Evolutionary conservation across 2,329 filamentous ascomycete species (phyloP), one percentile per base, ranked within the genome.

Genomic region (Xylaria sp.): DNA sequence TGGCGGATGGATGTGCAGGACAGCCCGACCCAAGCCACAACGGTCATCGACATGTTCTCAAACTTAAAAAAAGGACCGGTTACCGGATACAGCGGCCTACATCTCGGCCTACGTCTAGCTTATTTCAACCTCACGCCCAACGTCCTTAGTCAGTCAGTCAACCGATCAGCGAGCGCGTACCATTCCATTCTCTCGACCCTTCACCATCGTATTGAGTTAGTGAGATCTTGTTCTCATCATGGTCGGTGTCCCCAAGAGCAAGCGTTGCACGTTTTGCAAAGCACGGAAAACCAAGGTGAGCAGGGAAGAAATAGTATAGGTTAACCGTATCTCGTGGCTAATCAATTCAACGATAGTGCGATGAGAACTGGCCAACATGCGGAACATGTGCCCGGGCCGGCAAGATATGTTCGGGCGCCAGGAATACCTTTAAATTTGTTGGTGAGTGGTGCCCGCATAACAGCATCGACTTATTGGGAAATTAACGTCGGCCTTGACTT

Each of bases 161-260:
- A n/a, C 37, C 38, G 11, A 11, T 21, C 9, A 13, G 27, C 2
- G 44, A 31, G 41, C 41, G 15, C 10, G 3, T 5, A 13, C 10
- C 21, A 43, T 33, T 33, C 29, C 6, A 6, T 33, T 6, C 11
- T 6, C 6, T 33, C 27, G 17, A 27, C 9, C 19, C n/a, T 3
- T 29, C 23, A 41, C 17, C 13, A 37, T 35, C 29, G 19, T 21
- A 51, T 17, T n/a, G 15, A 19, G 33, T 23, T 10, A n/a, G 9
- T 23, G 27, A 31, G 33, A 19, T 13, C 10, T 5, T 11, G 6
- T 21, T 17, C 9, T 31, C 33, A 69, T 8, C 52, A 73, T 72
- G 71, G 71, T 73, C 33, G 71, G 71, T 31, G 70, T 72, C 47
- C 71, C 71, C 8, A 73, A 72, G 62, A 72, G 71, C 44, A 72